A percentile compares a stretch with the other conserved stretches of the same genome.
These are phyloP conservation scores for Penicillium sp. DNA, from an alignment of 2,329 filamentous ascomycete genomes.

Conservation along the genomic window DNA sequence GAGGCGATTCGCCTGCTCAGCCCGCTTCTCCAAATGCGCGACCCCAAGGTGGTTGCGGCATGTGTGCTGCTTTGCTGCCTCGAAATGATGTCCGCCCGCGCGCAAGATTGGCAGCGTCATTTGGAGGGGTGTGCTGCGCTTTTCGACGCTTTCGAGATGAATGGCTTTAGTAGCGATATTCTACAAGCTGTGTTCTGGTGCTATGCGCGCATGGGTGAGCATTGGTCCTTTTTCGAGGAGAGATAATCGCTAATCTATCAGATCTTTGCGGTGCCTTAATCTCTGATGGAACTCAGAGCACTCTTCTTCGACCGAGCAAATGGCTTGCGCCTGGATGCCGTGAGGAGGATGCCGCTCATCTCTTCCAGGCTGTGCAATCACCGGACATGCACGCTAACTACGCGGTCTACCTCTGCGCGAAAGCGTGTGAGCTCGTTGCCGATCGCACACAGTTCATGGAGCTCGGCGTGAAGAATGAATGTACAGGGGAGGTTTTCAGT, in stretches of 20 bases:
- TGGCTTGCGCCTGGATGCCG: slow-evolving; percentile 50
- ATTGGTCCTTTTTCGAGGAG: not conserved
- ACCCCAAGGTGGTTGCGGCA: slow-evolving; percentile 54
- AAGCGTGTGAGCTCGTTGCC: slow-evolving; percentile 54
- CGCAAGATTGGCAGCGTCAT: slow-evolving; percentile 57
- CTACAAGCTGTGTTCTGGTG: slow-evolving; percentile 61
- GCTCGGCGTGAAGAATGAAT: slow-evolving; percentile 50
- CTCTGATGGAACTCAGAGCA: slow-evolving; percentile 51
- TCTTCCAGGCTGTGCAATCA: slow-evolving; percentile 40
- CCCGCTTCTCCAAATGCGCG: slow-evolving; percentile 51
- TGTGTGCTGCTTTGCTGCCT: slow-evolving; percentile 58
- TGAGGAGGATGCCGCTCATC: slow-evolving; percentile 37
- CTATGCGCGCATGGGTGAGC: slow-evolving; percentile 57
- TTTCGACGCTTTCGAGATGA: slow-evolving; percentile 54
- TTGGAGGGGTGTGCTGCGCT: slow-evolving; percentile 59
- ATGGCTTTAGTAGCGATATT: slow-evolving; percentile 55
- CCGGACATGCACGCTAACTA: slow-evolving; percentile 63
- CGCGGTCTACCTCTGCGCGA: slow-evolving; percentile 59
- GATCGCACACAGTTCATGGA: slow-evolving; percentile 53
- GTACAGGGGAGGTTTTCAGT: slow-evolving; percentile 44
- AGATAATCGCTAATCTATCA: slow-evolving; percentile 21
- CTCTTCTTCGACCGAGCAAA: slow-evolving; percentile 52
- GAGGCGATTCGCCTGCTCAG: slow-evolving; percentile 54
- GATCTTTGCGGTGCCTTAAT: slow-evolving; percentile 60
- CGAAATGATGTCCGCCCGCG: slow-evolving; percentile 55